Conservation (phyloP, 306 rosid species). For the Bauhinia variegata region DNA sequence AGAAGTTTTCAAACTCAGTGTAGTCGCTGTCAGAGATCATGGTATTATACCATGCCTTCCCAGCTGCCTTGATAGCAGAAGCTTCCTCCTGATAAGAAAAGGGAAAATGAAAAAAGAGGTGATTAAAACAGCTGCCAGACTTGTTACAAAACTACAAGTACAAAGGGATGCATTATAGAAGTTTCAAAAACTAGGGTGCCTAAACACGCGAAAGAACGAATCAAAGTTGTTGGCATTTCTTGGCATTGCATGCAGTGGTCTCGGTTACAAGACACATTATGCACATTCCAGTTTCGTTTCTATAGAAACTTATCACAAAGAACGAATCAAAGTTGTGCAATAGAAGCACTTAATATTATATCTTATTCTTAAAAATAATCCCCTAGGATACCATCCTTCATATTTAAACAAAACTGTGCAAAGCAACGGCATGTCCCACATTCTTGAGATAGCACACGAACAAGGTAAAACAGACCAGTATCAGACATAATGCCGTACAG, state of each 20-base stretch:
- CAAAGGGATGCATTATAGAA: too few relatives aligned
- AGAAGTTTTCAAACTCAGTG: slow-evolving; percentile 73
- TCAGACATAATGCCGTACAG: background rate
- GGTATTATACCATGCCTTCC: slow-evolving; percentile 78
- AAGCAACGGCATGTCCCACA: background rate
- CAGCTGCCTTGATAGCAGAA: slow-evolving; percentile 68
- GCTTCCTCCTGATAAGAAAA: slow-evolving; percentile 65
- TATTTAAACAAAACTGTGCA: too few relatives aligned
- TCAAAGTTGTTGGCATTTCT: too few relatives aligned
- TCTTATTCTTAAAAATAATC: too few relatives aligned
- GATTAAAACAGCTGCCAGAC: too few relatives aligned
- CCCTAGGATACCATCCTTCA: too few relatives aligned
- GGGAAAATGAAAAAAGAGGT: too few relatives aligned
- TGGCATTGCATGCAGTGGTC: too few relatives aligned
- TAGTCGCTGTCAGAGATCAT: slow-evolving; percentile 90
- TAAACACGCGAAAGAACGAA: too few relatives aligned
- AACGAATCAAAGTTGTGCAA: background rate
- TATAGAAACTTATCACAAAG: background rate
- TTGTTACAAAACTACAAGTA: too few relatives aligned
- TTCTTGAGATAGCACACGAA: background rate
- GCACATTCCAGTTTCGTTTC: background rate
- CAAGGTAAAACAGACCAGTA: background rate
- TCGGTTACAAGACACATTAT: too few relatives aligned
- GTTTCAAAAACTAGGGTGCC: too few relatives aligned
- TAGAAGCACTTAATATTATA: background rate